A percentile compares a stretch with the other conserved stretches of the same genome.
Conservation (phyloP, 2,329 filamentous ascomycete genomes). For the Balansia obtecta region DNA sequence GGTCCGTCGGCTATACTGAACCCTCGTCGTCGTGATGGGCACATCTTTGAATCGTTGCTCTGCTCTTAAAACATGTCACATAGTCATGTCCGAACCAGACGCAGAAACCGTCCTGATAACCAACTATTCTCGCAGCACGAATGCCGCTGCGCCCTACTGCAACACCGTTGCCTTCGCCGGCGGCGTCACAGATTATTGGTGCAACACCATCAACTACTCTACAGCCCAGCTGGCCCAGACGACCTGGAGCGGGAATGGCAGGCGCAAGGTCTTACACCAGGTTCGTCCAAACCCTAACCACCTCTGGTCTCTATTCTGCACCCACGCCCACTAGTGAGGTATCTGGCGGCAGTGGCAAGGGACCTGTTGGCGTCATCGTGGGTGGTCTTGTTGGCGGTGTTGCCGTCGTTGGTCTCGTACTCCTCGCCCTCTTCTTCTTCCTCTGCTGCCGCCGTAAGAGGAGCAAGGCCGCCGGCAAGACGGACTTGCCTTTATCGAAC, state of each 20-base stretch:
- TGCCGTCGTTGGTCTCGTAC: conserved; percentile 18
- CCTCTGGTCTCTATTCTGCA: not conserved
- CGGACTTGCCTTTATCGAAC: conserved; percentile 1
- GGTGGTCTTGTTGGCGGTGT: conserved; percentile 26
- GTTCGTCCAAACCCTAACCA: not conserved
- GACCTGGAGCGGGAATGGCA: conserved; percentile 27
- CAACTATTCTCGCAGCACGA: conserved; percentile 20
- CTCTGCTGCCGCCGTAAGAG: conserved; percentile 20
- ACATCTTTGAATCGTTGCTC: not conserved
- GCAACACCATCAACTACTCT: conserved; percentile 21
- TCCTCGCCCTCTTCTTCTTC: conserved; percentile 19
- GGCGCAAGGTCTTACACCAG: conserved; percentile 2
- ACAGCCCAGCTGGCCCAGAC: conserved; percentile 25
- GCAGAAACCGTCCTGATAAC: not conserved
- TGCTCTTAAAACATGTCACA: not conserved
- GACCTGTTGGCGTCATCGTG: conserved; percentile 23
- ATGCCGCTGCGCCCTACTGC: conserved; percentile 25
- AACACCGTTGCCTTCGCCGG: conserved; percentile 31
- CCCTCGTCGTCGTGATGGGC: no score
- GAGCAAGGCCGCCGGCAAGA: conserved; percentile 7
- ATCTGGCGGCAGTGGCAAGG: conserved; percentile 1
- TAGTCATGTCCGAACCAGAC: not conserved
- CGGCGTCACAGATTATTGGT: conserved; percentile 32
- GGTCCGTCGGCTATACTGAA: conserved; percentile 19
- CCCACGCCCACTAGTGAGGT: conserved; percentile 1